phyloP scores from a whole-genome alignment of 2,329 filamentous ascomycete species.

The Exophiala mesophila region DNA sequence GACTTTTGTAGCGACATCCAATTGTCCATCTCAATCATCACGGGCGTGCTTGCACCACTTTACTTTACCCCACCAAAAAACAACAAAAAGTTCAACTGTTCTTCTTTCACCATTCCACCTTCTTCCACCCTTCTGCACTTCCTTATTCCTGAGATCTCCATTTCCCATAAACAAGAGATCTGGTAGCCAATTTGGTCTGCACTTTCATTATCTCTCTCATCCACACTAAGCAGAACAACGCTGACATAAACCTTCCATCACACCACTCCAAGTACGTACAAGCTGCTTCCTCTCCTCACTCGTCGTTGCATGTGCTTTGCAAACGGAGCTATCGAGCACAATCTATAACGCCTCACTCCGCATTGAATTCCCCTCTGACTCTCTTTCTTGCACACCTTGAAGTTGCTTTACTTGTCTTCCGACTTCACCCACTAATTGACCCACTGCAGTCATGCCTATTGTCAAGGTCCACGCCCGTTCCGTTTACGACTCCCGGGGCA shows the following conservation, averaged over 20 bases:
- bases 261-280: conserved; percentile 18
- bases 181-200: neutral
- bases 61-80: conserved; percentile 18
- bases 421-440: conserved; percentile 17
- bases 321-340: neutral
- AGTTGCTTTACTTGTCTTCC: conserved; percentile 2
- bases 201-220: conserved; percentile 3
- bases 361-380: neutral
- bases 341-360: neutral
- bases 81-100: conserved; percentile 19
- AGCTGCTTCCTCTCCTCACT: conserved; percentile 1
- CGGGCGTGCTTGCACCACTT: conserved; percentile 4
- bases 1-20: conserved; percentile 15
- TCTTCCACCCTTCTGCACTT: neutral
- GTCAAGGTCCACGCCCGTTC: conserved; percentile 86
- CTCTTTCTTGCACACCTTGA: conserved; percentile 1
- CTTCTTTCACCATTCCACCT: neutral
- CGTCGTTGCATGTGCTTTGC: neutral
- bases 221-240: conserved; percentile 14
- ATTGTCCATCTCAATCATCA: conserved; percentile 5
- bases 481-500: conserved; percentile 97
- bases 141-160: conserved; percentile 1
- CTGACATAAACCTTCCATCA: conserved; percentile 17
- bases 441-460: conserved; percentile 64
- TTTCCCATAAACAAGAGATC: conserved; percentile 1